Base-by-base conservation (phyloP, 495 filamentous ascomycete genomes). In the Aspergillus coremiiformis region DNA sequence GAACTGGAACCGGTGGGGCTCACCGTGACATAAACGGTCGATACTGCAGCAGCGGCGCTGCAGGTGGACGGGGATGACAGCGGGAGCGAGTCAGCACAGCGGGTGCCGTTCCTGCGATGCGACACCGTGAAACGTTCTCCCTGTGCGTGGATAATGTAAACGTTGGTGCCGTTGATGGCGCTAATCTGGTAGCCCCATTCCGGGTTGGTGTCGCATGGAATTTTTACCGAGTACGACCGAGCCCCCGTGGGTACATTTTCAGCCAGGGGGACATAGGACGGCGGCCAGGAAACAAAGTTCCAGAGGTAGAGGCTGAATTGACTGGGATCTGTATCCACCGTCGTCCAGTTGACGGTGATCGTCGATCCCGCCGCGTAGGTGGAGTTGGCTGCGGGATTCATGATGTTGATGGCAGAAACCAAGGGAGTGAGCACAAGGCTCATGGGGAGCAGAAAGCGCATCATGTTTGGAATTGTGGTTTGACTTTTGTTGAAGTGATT, bases 221-320 rank as follows among this genome's bases (percentile, higher is more conserved):
- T 64, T 1, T 64, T 62, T 50, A 74, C 71, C 27, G 62, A 44
- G 56, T 52, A 19, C 47, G 55, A 51, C 39, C 63, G 63, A 11
- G 61, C 57, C 5, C 60, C 43, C 2, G 68, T 68, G 27, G 63
- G 58, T 37, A 76, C 60, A 50, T 70, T 51, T 19, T 54, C 15
- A 17, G 72, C 70, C 32, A 76, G 56, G 5, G 70, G 55, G 22
- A 66, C 61, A 54, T 73, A 72, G 45, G 59, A 63, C 2, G 73
- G 73, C 24, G 73, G 73, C 69, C 68, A 76, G 57, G 70, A 64
- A 54, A 73, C 66, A 61, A 76, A 76, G 71, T 76, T 76, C 66
- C 71, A 69, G 21, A 76, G 67, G 52, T 68, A 74, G 53, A 76
- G 54, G 60, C 63, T 68, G 66, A 76, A 71, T 44, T 27, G 41